Percentiles rank a stretch among this genome's conserved stretches.
Conservation (phyloP, 2,329 filamentous ascomycete genomes). For the Talaromyces sp. region DNA sequence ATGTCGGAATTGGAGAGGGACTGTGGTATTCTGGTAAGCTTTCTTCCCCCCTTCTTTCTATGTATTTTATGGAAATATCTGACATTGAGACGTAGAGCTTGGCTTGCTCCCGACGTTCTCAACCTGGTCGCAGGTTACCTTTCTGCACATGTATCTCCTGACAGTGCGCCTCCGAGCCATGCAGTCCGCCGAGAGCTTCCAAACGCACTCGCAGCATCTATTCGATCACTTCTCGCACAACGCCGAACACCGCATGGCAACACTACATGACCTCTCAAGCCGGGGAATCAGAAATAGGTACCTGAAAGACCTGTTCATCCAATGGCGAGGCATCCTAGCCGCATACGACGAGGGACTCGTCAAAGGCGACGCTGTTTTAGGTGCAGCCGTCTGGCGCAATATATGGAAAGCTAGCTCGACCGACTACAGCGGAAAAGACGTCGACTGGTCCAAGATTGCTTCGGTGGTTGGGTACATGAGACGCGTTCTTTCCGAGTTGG, state of each 20-base stretch:
- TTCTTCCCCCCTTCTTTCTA: not conserved
- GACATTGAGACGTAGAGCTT: constrained; percentile 53
- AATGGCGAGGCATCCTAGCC: constrained; percentile 82
- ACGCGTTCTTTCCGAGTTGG: constrained; percentile 50
- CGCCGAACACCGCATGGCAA: constrained; percentile 65
- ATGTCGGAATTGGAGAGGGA: constrained; percentile 67
- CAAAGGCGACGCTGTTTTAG: constrained; percentile 43
- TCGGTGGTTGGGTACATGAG: constrained; percentile 60
- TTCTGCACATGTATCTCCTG: constrained; percentile 92
- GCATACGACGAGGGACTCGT: constrained; percentile 51
- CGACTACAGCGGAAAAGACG: constrained; percentile 38
- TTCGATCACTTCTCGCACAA: constrained; percentile 77
- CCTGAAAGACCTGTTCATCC: constrained; percentile 81
- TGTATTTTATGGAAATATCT: not conserved
- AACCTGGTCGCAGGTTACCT: constrained; percentile 93
- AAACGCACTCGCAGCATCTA: constrained; percentile 81
- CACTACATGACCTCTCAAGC: constrained; percentile 45
- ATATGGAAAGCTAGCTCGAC: constrained; percentile 67
- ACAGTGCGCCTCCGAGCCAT: constrained; percentile 78
- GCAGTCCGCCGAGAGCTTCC: constrained; percentile 58
- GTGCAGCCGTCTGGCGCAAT: constrained; percentile 83
- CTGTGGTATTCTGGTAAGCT: constrained; percentile 76
- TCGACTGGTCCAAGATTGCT: constrained; percentile 58
- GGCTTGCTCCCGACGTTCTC: constrained; percentile 81
- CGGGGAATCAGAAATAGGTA: constrained; percentile 54